Base-by-base conservation (phyloP, 345 rosid species). In the Citrus australasica region DNA sequence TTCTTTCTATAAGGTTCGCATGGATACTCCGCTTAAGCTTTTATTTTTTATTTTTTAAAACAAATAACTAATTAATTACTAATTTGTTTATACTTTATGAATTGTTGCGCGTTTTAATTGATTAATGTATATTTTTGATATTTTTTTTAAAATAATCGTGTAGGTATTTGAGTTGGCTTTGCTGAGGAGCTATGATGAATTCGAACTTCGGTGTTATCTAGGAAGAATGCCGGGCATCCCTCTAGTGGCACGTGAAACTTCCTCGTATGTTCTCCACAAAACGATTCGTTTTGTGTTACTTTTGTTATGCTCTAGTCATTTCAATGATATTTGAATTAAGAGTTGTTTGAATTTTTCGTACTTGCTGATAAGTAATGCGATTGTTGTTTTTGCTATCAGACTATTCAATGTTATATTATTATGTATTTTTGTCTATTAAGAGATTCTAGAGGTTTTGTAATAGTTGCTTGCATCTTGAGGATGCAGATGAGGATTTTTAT, bases 141-240 rank as follows among this genome's bases (percentile, higher is more conserved):
- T 33, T 16, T n/a, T 37, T 56, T 74, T 9, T 62, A 5, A 61
- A 61, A 61, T 24, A 61, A 59, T 56, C 40, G 30, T 75, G 28
- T 30, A 74, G 59, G 37, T 74, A n/a, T 59, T 38, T 32, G 69
- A 51, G 55, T 74, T 63, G 17, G 67, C 24, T 32, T 40, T 53
- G 38, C 68, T 68, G 73, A 37, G 56, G 59, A 84, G 86, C 83
- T 69, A 81, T 86, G 94, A 67, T 86, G 94, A 63, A 80, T 78
- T 73, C 82, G 38, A 75, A 61, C 67, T 72, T 67, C 60, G 83
- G 78, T 76, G 62, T 73, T 71, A 72, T 75, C 66, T 87, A 82
- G 79, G 80, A 85, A 86, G 87, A 88, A 94, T 94, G 98, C 98
- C 96, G 83, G 94, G 98, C 90, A 91, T 94, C 81, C 96, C 96